These are phyloP conservation scores for Trebouxia sp. DNA, from an alignment of 139 green algal species.

Conservation along the genomic window DNA sequence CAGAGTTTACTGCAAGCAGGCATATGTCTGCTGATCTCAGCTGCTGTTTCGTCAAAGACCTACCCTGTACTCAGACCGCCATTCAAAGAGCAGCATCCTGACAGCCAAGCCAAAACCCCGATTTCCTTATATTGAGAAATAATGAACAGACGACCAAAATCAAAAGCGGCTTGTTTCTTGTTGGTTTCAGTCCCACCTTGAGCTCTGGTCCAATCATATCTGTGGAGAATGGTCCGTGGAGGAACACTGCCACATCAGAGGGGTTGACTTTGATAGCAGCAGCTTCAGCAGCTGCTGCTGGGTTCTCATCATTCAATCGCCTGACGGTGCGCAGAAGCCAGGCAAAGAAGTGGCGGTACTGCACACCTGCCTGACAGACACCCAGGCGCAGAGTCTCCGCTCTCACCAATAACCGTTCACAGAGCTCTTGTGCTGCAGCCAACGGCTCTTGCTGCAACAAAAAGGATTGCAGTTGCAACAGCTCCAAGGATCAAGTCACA, in stretches of 20 bases:
- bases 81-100: no score
- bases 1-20: no score
- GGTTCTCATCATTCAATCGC: constrained; percentile 40
- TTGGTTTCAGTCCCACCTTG: neutral
- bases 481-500: no score
- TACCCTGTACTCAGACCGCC: no score
- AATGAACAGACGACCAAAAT: no score
- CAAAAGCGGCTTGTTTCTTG: no score
- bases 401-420: constrained; percentile 46
- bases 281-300: neutral
- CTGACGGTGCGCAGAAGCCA: constrained; percentile 64
- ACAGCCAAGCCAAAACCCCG: no score
- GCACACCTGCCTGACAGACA: constrained; percentile 34
- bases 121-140: no score
- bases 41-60: no score
- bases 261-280: constrained; percentile 30
- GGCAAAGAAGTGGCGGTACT: constrained; percentile 67
- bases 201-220: constrained; percentile 54
- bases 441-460: neutral
- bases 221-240: constrained; percentile 48
- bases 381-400: constrained; percentile 52
- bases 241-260: constrained; percentile 37
- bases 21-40: no score
- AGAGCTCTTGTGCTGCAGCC: constrained; percentile 29
- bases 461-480: no score